Evolutionary conservation across 2,329 filamentous ascomycete species (phyloP), one percentile per base, ranked within the genome.

Genomic region (Fusarium lyarnte): DNA sequence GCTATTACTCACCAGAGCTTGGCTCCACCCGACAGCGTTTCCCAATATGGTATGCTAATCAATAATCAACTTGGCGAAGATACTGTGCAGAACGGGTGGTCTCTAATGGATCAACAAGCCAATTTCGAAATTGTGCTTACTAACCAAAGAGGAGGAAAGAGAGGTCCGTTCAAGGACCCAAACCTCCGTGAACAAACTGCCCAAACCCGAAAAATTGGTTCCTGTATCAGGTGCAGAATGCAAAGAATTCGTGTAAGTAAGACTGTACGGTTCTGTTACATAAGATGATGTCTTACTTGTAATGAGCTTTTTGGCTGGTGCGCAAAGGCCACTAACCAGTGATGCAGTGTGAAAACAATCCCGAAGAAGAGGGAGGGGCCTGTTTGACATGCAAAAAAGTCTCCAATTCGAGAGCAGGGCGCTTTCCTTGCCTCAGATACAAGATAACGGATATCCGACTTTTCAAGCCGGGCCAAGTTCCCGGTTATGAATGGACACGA

Each of bases 191-290:
- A 87, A 67, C 82, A 86, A 70, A 90, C 88, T 2, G 89, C 89
- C 1, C 82, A 86, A 62, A 90, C 88, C 5, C 84, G 89, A 65
- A 87, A 86, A 59, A 86, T 88, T 23, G 88, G 88, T 13, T 89
- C 87, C 25, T 91, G 89, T 74, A 86, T 90, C 64, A 83, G 88
- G 47, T 91, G 89, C 70, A 84, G 87, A 54, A 89, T 90, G 87
- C 89, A 90, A 72, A 84, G 88, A 46, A 90, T 90, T 73, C 85
- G 89, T 53, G 88, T 90, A 79, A 84, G 87, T 81, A 39, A 21
- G 4, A 33, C 14, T 35, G 35, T n/a, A 12, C 16, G 27, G 23
- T 19, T 36, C 27, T 23, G 25, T 31, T 23, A n/a, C 17, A 47
- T 16, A 33, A 33, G 29, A 19, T 16, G 6, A 49, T 25, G 27